phyloP scores from a whole-genome alignment of 129 eudicot genomes.

The Sambucus nigra region DNA sequence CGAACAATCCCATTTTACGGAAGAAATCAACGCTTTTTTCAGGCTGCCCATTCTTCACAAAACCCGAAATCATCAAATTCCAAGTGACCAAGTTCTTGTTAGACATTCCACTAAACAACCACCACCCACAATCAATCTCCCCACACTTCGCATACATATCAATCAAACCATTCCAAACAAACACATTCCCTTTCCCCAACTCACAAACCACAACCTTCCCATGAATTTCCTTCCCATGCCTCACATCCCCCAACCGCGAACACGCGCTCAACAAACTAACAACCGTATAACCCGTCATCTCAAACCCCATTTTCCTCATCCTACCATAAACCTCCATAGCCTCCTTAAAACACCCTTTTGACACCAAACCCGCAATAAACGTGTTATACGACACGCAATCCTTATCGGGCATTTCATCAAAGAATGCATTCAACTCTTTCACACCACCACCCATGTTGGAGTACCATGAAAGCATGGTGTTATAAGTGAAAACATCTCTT shows the following conservation, averaged over 20 bases:
- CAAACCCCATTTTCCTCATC: constrained; percentile 30
- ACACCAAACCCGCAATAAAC: constrained; percentile 32
- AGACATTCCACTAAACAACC: constrained; percentile 31
- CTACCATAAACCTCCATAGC: constrained; percentile 33
- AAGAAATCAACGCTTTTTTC: constrained; percentile 25
- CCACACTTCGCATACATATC: constrained; percentile 45
- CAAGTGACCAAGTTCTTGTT: constrained; percentile 31
- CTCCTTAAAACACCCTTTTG: constrained; percentile 23
- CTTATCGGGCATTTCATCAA: constrained; percentile 22
- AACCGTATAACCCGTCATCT: constrained; percentile 22
- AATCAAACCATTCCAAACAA: constrained; percentile 34
- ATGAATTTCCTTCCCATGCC: constrained; percentile 34
- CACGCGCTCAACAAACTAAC: constrained; percentile 38
- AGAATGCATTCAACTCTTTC: constrained; percentile 23
- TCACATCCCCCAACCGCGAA: constrained; percentile 19
- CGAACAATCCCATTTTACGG: constrained; percentile 22
- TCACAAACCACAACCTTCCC: constrained; percentile 30
- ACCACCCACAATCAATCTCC: constrained; percentile 24
- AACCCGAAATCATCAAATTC: constrained; percentile 47
- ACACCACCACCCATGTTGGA: constrained; percentile 22
- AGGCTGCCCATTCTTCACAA: constrained; percentile 23
- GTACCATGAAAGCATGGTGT: constrained; percentile 34
- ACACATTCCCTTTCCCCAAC: constrained; percentile 17
- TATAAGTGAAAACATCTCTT: constrained; percentile 30
- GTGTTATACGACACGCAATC: constrained; percentile 39